Base-by-base conservation (phyloP, 1,139 yeast species). In the Sugiyamaella novakii region DNA sequence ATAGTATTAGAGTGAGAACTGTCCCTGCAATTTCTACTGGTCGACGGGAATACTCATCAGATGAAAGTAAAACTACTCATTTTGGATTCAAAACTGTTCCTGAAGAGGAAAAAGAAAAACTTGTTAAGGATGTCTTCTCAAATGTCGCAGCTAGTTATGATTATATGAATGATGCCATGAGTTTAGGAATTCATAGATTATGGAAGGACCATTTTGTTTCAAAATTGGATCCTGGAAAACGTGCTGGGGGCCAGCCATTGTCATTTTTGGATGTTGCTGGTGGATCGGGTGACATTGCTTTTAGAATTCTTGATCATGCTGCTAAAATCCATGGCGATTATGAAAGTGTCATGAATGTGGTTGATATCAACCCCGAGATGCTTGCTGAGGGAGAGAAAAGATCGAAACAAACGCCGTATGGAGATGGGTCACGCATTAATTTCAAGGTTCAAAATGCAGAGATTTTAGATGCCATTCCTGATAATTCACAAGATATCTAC, bases 271-370 rank as follows among this genome's bases (percentile, higher is more conserved):
- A 92, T 69, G 98, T 94, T 49, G 99, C 98, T 31, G 99, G 98
- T 51, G 99, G 99, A 27, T 89, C 98, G 12, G 99, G 98, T 41
- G 99, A 92, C 66, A 91, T 92, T 69, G 98, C 98, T 1, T 89
- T 89, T 71, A 94, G 98, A 5, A 77, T 94, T 54, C 74, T 92
- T 56, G 96, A 91, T 61, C 96, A 92, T 66, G 98, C 98, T 8
- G 83, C 86, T 56, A 71, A 76, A 43, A 81, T 82, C 57, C 88
- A 81, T 66, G 84, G 86, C 47, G 99, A 92, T 70, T 76, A 72
- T 43, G 74, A 76, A 55, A 81, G 91, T 30, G 80, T 83, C 24
- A 94, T 92, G 92, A 88, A 92, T 15, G 80, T 92, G 48, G 95
- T 91, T 3, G 99, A 92, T 69, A 92, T 92, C 69, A 92, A 92